phyloP scores from a whole-genome alignment of 495 filamentous ascomycete species.

The Penicillium pulvis region DNA sequence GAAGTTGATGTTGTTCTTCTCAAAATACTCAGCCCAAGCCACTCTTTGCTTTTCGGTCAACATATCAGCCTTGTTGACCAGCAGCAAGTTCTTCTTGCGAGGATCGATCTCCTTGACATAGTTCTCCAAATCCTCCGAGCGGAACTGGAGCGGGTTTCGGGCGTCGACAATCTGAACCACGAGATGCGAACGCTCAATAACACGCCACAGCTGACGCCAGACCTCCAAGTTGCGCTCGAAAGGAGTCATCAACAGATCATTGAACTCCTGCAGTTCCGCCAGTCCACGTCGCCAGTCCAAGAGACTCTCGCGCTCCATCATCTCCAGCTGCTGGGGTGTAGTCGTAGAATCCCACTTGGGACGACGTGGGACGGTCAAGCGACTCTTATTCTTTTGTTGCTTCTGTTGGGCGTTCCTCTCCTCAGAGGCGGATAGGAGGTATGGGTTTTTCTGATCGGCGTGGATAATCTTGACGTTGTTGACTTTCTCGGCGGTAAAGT shows the following conservation, averaged over 20 bases:
- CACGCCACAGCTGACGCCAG: slow-evolving; percentile 97
- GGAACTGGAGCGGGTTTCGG: slow-evolving; percentile 89
- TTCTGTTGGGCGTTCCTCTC: slow-evolving; percentile 77
- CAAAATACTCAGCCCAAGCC: slow-evolving; percentile 88
- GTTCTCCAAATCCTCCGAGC: slow-evolving; percentile 87
- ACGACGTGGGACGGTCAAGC: slow-evolving; percentile 86
- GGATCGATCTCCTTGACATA: slow-evolving; percentile 93
- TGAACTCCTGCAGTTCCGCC: slow-evolving; percentile 87
- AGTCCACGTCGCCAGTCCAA: slow-evolving; percentile 88
- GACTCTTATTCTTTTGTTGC: slow-evolving; percentile 73
- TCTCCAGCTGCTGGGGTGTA: slow-evolving; percentile 78
- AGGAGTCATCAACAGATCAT: slow-evolving; percentile 96
- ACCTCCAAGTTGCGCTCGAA: slow-evolving; percentile 98
- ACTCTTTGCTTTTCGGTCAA: slow-evolving; percentile 86
- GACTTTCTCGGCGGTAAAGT: slow-evolving; percentile 98
- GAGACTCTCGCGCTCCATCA: slow-evolving; percentile 76
- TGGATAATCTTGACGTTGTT: slow-evolving; percentile 99
- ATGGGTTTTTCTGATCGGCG: slow-evolving; percentile 91
- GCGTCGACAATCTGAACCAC: slow-evolving; percentile 99
- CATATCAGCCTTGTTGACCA: slow-evolving; percentile 99
- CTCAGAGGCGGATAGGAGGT: slow-evolving; percentile 84
- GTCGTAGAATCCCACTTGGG: slow-evolving; percentile 86
- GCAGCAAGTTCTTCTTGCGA: slow-evolving; percentile 84
- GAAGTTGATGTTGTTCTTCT: slow-evolving; percentile 77
- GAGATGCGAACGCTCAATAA: slow-evolving; percentile 94